These are phyloP conservation scores for Flaveria robusta DNA, from an alignment of 129 eudicot genomes.

Conservation along the genomic window DNA sequence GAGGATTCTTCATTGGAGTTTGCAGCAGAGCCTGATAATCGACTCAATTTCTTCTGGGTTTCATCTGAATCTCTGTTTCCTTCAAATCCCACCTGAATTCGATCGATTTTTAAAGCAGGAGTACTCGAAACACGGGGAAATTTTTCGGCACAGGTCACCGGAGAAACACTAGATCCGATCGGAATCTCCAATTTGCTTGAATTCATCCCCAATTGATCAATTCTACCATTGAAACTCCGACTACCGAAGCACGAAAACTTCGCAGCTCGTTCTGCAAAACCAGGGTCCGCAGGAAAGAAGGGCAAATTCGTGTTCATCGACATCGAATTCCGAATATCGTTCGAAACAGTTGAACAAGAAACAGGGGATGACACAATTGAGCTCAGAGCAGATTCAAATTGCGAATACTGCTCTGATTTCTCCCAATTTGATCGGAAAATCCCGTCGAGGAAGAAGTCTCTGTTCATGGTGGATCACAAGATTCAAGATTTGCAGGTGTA, in stretches of 20 bases:
- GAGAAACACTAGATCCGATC: constrained; percentile 38
- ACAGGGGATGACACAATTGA: constrained; percentile 69
- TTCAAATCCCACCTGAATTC: constrained; percentile 41
- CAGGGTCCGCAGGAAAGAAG: constrained; percentile 65
- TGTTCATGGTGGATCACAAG: constrained; percentile 46
- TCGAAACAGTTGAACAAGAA: constrained; percentile 41
- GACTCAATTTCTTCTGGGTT: constrained; percentile 33
- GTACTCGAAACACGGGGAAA: constrained; percentile 67
- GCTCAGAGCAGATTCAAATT: constrained; percentile 62
- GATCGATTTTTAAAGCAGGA: constrained; percentile 52
- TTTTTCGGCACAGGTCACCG: constrained; percentile 35
- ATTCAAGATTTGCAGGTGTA: constrained; percentile 4
- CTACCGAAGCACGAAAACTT: constrained; percentile 88
- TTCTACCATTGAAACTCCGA: constrained; percentile 71
- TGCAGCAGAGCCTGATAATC: constrained; percentile 38
- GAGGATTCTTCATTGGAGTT: constrained; percentile 41
- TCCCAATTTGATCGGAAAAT: constrained; percentile 21
- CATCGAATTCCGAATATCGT: constrained; percentile 47
- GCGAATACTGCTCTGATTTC: constrained; percentile 42
- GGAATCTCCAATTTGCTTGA: constrained; percentile 31
- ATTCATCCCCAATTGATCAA: constrained; percentile 37
- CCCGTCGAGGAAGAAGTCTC: constrained; percentile 47
- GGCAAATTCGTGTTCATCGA: constrained; percentile 51
- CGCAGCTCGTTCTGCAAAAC: constrained; percentile 88
- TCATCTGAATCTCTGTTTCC: constrained; percentile 44